Conservation (phyloP, 805 yeast species). For the Saturnispora galanensis region DNA sequence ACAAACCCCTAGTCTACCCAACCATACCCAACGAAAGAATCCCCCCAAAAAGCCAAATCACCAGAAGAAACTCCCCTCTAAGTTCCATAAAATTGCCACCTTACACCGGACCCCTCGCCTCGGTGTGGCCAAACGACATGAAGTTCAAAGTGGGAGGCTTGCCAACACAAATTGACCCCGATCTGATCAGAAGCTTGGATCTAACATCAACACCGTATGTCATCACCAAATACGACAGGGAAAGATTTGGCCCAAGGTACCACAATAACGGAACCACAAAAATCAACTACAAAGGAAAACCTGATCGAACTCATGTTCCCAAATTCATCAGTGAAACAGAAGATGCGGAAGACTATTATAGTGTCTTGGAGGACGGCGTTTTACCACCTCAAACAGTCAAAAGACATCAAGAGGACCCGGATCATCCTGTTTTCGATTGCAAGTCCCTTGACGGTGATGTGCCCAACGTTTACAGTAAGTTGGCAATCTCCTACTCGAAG, state of each 20-base stretch:
- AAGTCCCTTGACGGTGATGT: slow-evolving; percentile 30
- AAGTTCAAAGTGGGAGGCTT: slow-evolving; percentile 53
- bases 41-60: slow-evolving; percentile 18
- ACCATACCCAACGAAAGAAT: slow-evolving; percentile 26
- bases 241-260: slow-evolving; percentile 50
- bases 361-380: slow-evolving; percentile 7
- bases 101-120: slow-evolving; percentile 64
- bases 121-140: slow-evolving; percentile 66
- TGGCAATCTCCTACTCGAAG: slow-evolving; percentile 72
- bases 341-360: slow-evolving; percentile 19
- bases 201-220: slow-evolving; percentile 25
- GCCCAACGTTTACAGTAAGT: slow-evolving; percentile 67
- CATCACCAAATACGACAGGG: slow-evolving; percentile 46
- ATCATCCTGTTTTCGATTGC: slow-evolving; percentile 20
- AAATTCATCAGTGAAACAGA: slow-evolving; percentile 55
- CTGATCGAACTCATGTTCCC: slow-evolving; percentile 26
- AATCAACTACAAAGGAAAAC: slow-evolving; percentile 28
- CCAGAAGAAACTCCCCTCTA: slow-evolving; percentile 50
- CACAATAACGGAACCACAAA: slow-evolving; percentile 20
- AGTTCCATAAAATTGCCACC: slow-evolving; percentile 79
- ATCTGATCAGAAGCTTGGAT: slow-evolving; percentile 31
- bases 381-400: slow-evolving; percentile 11
- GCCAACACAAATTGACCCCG: slow-evolving; percentile 44
- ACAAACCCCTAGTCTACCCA: slow-evolving; percentile 49
- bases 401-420: slow-evolving; percentile 9